Evolutionary conservation across 1,139 yeast genomes (phyloP), one percentile per base, ranked within the genome.

Genomic region (Yamadazyma songkhlaensis): DNA sequence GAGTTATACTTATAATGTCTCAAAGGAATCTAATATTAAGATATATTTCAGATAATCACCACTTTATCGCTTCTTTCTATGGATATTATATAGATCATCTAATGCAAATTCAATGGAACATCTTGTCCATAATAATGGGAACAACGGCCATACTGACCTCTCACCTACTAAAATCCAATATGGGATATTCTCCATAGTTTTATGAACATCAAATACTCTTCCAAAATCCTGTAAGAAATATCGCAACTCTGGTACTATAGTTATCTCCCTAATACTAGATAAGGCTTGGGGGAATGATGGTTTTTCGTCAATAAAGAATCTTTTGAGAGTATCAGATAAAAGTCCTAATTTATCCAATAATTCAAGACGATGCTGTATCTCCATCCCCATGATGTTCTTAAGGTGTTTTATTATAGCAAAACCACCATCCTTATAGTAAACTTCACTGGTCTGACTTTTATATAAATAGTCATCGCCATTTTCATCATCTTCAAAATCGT

Each of bases 101-200:
- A 92, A 68, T 24, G 90, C 85, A 63, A 85, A 86, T 62, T 92
- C 99, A 41, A 90, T 84, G 1, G 92, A 80, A 53, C 97, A 87
- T 38, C 99, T 68, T 0, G 96, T 85, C 80, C 90, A 83, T 31
- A 94, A 67, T 32, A 90, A 67, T 0, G 97, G 88, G 46, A 88
- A 72, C 43, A 87, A 77, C 1, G 96, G 96, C 98, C 98, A 92
- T 0, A 90, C 89, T 35, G 95, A 84, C 47, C 85, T 72, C 58
- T 90, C 97, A 4, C 99, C 99, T 25, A 90, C 89, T 37, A 76
- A 65, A 3, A 89, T 79, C 95, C 97, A 90, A 53, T 88, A 88
- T 3, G 89, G 86, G 23, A 89, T 84, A 54, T 87, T 89, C 41
- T 81, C 81, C 61, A 74, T 60, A 9, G 75, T 67, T 49, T 77